Evolutionary conservation across 805 yeast genomes (phyloP), one percentile per base, ranked within the genome.

Genomic region (Cyberlindnera xishuangbannaensis): DNA sequence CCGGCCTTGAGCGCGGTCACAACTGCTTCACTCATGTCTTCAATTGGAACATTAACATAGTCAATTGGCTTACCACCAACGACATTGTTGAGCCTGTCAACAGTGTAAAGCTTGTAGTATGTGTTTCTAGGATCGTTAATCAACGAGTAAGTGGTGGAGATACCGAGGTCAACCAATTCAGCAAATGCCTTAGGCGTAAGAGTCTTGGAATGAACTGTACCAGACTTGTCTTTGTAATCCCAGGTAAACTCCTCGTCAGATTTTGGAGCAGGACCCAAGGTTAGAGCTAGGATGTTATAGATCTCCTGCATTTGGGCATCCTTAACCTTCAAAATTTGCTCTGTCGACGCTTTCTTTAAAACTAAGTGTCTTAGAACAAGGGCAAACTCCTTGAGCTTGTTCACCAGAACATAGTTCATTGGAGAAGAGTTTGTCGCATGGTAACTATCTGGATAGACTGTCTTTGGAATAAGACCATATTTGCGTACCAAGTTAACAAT

Each of bases 401-500:
- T 73, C 31, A 76, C 71, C 44, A 84, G 59, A 25, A 81, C 55
- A 45, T 67, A 61, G 60, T 83, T 81, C 69, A 83, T 66, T 28
- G 76, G 65, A 8, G 62, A 52, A 7, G 82, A 68, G 13, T 81
- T 40, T 8, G 40, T 64, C 28, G 73, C 71, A 44, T 56, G 62
- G 13, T 72, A 64, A 36, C 73, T 61, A 54, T 84, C 95, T 11
- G 84, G 84, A 58, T 72, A 84, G 12, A 76, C 56, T 43, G 69
- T 70, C 53, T 78, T 70, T 18, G 95, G 95, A 37, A 84, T 81
- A 28, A 80, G 47, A n/a, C 95, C 95, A 49, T 84, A 84, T 58
- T 84, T 84, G 39, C 75, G 71, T 23, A 83, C 75, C 38, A 84
- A 56, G 55, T 83, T 82, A 28, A 78, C 67, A 56, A 83, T 71